A percentile compares a stretch with the other conserved stretches of the same genome.
Evolutionary conservation across 768 basidiomycete genomes (phyloP).

Genomic region (Amanita polypyramis): DNA sequence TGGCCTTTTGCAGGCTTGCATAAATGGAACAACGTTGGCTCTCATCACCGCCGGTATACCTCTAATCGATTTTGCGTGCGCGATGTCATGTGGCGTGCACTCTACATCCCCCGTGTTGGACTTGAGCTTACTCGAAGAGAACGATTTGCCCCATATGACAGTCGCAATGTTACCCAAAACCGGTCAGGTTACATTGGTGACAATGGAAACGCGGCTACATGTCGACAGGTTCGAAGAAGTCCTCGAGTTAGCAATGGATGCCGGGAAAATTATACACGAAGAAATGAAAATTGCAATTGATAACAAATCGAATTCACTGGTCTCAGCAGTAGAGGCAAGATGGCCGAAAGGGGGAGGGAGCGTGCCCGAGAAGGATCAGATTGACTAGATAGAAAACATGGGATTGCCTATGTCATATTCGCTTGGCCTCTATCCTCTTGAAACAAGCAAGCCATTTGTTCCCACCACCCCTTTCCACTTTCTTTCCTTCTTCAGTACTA

Average conservation of each 20-base stretch:
- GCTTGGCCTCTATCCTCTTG: slow-evolving; percentile 41
- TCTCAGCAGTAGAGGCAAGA: slow-evolving; percentile 46
- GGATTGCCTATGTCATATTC: slow-evolving; percentile 5
- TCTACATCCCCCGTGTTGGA: slow-evolving; percentile 77
- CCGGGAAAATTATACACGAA: slow-evolving; percentile 61
- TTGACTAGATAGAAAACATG: slow-evolving; percentile 18
- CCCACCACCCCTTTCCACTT: slow-evolving; percentile 86
- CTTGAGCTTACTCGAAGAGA: slow-evolving; percentile 82
- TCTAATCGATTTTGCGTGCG: slow-evolving; percentile 83
- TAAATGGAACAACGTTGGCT: slow-evolving; percentile 92
- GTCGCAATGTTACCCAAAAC: slow-evolving; percentile 85
- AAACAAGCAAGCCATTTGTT: slow-evolving; percentile 93
- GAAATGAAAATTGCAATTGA: slow-evolving; percentile 78
- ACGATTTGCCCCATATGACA: slow-evolving; percentile 79
- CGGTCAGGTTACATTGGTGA: slow-evolving; percentile 78
- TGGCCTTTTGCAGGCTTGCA: slow-evolving; percentile 79
- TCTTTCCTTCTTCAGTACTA: slow-evolving; percentile 94
- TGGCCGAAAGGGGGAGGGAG: slow-evolving; percentile 18
- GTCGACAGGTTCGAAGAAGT: slow-evolving; percentile 90
- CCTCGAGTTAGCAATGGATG: slow-evolving; percentile 68
- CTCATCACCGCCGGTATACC: slow-evolving; percentile 87
- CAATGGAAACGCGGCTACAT: slow-evolving; percentile 91
- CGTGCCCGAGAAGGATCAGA: slow-evolving; percentile 20
- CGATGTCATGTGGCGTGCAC: slow-evolving; percentile 82
- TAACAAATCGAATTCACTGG: slow-evolving; percentile 49